A percentile compares a stretch with the other conserved stretches of the same genome.
These are phyloP conservation scores for Hepatocystis sp. DNA, from an alignment of 169 alveolate genomes.

Conservation along the genomic window DNA sequence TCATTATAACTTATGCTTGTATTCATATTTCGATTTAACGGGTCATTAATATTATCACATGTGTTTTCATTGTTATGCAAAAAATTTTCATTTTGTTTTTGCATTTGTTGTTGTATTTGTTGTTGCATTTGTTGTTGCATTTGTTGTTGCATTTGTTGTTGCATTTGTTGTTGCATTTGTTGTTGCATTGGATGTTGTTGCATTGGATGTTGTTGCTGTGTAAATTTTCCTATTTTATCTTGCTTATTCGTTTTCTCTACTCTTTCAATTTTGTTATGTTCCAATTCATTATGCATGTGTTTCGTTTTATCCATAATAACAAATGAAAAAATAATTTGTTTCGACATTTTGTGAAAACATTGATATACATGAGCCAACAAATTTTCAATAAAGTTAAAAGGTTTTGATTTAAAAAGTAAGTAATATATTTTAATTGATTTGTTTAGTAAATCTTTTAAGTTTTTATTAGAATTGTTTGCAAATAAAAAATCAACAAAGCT, in stretches of 20 bases:
- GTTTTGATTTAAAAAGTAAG: conserved; percentile 44
- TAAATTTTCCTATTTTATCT: too few species aligned
- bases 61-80: too few species aligned
- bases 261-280: not conserved
- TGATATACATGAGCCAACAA: conserved; percentile 52
- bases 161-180: too few species aligned
- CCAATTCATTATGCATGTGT: not conserved
- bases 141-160: too few species aligned
- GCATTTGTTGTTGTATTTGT: too few species aligned
- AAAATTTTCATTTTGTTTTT: too few species aligned
- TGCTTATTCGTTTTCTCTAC: not conserved
- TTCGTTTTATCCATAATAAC: conserved; percentile 19
- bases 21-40: too few species aligned
- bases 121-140: too few species aligned
- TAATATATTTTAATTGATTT: conserved; percentile 45
- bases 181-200: too few species aligned
- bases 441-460: conserved; percentile 20
- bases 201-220: too few species aligned
- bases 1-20: too few species aligned
- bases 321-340: conserved; percentile 60
- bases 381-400: conserved; percentile 63
- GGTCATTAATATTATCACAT: too few species aligned
- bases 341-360: conserved; percentile 62
- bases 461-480: conserved; percentile 48
- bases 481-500: conserved; percentile 51